Base-by-base conservation (phyloP, 1,284 basidiomycete species). In the Ustilago nuda region DNA sequence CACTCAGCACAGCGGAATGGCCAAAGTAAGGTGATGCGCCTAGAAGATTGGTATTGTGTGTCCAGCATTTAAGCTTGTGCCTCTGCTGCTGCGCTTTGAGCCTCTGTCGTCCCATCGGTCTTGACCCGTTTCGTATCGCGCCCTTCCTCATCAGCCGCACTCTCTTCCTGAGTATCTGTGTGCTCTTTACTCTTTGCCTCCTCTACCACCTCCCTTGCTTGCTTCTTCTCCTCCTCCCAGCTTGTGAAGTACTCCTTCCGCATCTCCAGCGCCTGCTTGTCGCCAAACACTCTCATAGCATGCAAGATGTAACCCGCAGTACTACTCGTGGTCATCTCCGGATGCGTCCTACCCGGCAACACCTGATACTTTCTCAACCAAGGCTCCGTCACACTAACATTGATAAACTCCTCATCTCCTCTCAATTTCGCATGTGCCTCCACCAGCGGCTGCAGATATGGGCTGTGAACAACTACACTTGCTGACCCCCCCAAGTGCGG, bases 301-400 rank as follows among this genome's bases (percentile, higher is more conserved):
- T 93, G 91, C 54, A 98, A 88, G 33, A 99, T 87, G 87, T 91
- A 98, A 0, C 97, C 96, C 5, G 93, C 95, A 3, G 92, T 92
- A 1, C 93, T 94, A 17, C 93, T 92, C 55, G 92, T 94, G 66
- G 89, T 92, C 97, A 99, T 99, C 79, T 91, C 91, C 0, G 97
- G 97, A 87, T 99, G 97, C 48, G 94, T 97, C 37, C 97, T 90
- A 15, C 96, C 96, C 30, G 96, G 96, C 19, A 99, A 88, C 11
- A 95, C 92, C 86, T 98, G 96, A 87, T 98, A 99, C 75, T 91
- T 90, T 56, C 97, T 90, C 56, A 94, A 87, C 92, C 94, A 99
- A 11, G 91, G 90, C 87, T 99, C 96, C 2, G 92, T 92, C 15
- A 99, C 88, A 23, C 90, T 91, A 9, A 94, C 91, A 35, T 91